phyloP scores from a whole-genome alignment of 371 early-diverging fungal species.

The Blyttiomyces sp. region DNA sequence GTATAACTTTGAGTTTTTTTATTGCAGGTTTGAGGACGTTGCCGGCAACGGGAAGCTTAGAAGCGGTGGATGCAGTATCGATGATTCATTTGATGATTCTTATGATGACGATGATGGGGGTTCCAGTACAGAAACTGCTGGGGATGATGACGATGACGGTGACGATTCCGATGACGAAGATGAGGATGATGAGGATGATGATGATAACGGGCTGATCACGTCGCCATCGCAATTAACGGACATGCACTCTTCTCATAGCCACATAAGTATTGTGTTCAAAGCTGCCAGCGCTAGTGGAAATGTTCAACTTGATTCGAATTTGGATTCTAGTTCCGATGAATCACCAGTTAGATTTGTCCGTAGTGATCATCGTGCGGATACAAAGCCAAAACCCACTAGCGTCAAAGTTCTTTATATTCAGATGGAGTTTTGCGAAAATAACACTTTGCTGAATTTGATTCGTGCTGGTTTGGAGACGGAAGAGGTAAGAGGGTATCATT shows the following conservation, averaged over 20 bases:
- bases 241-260: background rate
- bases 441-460: constrained; percentile 85
- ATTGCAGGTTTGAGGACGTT: constrained; percentile 31
- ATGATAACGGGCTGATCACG: constrained; percentile 32
- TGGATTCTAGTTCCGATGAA: background rate
- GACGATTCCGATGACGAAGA: constrained; percentile 12
- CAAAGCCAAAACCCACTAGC: constrained; percentile 6
- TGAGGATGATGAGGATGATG: constrained; percentile 41
- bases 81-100: background rate
- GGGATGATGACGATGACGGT: constrained; percentile 4
- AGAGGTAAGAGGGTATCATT: constrained; percentile 48
- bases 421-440: constrained; percentile 97
- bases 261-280: background rate
- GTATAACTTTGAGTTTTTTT: no score
- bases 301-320: background rate
- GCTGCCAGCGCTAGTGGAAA: background rate
- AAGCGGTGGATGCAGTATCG: background rate
- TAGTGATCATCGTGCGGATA: constrained; percentile 4
- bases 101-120: background rate
- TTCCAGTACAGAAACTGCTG: background rate
- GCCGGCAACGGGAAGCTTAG: constrained; percentile 1
- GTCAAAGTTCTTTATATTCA: constrained; percentile 76
- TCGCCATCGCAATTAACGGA: background rate
- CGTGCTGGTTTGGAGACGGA: constrained; percentile 72
- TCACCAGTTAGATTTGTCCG: background rate